Percentiles rank a stretch among this genome's conserved stretches.
phyloP scores from a whole-genome alignment of 768 basidiomycete genomes.

The Phanerodontia chrysosporium region DNA sequence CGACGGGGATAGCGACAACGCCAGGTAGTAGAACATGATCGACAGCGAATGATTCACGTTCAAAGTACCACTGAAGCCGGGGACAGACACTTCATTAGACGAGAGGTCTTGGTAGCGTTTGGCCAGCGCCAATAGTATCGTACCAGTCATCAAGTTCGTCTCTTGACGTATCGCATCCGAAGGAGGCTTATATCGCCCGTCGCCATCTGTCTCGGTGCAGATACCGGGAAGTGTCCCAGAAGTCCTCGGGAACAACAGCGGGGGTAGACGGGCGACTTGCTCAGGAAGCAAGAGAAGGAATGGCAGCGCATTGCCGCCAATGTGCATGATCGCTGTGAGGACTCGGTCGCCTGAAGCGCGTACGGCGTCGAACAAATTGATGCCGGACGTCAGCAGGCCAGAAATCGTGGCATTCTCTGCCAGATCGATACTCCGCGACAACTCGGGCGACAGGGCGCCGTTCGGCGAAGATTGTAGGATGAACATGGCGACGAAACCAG shows the following conservation, averaged over 20 bases:
- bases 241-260: conserved; percentile 33
- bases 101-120: conserved; percentile 38
- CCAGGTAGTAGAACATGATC: conserved; percentile 45
- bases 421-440: conserved; percentile 19
- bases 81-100: conserved; percentile 19
- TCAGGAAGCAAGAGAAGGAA: conserved; percentile 39
- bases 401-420: conserved; percentile 22
- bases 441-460: conserved; percentile 18
- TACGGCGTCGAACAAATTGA: conserved; percentile 33
- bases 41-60: conserved; percentile 33
- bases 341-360: conserved; percentile 31
- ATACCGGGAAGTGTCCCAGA: conserved; percentile 31
- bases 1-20: conserved; percentile 39
- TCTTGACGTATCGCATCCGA: conserved; percentile 21
- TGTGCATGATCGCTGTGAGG: conserved; percentile 28
- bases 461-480: conserved; percentile 25
- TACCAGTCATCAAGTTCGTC: conserved; percentile 33
- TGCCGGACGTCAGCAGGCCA: conserved; percentile 28
- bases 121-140: conserved; percentile 41
- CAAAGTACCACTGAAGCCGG: conserved; percentile 24
- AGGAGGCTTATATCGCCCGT: conserved; percentile 8
- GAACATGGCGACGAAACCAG: conserved; percentile 34
- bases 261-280: conserved; percentile 31
- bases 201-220: conserved; percentile 16
- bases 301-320: conserved; percentile 37